Evolutionary conservation across 2,329 filamentous ascomycete species (phyloP), one percentile per base, ranked within the genome.

Genomic region (Cladophialophora bantiana): DNA sequence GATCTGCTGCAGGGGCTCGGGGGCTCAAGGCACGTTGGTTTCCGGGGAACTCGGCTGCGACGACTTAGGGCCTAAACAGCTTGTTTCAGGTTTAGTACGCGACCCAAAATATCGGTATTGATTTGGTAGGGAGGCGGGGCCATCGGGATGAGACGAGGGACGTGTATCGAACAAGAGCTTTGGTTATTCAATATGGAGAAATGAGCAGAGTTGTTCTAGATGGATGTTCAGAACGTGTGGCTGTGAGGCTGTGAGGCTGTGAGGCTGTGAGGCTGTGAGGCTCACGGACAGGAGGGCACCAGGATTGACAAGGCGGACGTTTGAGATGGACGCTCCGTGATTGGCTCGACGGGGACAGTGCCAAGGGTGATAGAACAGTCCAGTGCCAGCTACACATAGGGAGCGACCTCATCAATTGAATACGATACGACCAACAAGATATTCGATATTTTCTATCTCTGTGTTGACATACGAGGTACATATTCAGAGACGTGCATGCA

Each of bases 1-100:
- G 61, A 60, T 65, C 57, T 61, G 38, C 63, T 65, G 63, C 63
- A 65, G 63, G 63, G 63, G 64, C 64, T 66, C 20, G 53, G 64
- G 64, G 59, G 32, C 26, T 13, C n/a, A 34, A 38, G 40, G 48
- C 13, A 50, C 9, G 40, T 31, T 58, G 62, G 54, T 58, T 35
- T 32, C 62, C 62, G 62, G 64, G 64, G 64, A 62, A 57, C 34
- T 58, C 64, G 64, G 64, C 32, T 42, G 20, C 20, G 63, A 32
- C n/a, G 20, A 54, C 18, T 58, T 60, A 57, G 64, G 64, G 57
- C 53, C 45, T 35, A 53, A 53, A 31, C 58, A 57, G 64, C n/a
- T 35, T 62, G 64, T 66, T 66, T 66, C 64, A 66, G 64, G 53
- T 58, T 58, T 52, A 52, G 54, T 32, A 26, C 18, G 18, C 42